Evolutionary conservation across 2,329 filamentous ascomycete genomes (phyloP), one percentile per base, ranked within the genome.

Genomic region (Ophiostoma populinum): DNA sequence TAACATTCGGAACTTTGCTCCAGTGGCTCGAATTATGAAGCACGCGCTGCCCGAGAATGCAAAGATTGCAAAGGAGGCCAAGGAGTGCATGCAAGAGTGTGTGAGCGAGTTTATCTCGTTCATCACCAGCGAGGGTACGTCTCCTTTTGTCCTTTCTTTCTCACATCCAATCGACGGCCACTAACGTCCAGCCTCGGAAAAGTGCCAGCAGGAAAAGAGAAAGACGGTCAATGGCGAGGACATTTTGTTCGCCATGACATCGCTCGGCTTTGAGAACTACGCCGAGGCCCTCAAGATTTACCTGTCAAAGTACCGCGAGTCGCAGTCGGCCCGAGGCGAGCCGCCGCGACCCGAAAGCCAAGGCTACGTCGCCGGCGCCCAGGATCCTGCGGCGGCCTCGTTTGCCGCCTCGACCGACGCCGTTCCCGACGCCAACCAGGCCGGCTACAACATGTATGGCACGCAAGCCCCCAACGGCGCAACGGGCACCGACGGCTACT

Each of bases 71-170:
- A 98, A 98, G 55, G 90, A 98, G 55, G 90, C 90, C 37, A 98
- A 98, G 58, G 90, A 98, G 56, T 98, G 90, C 61, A 95, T 98
- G 90, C 90, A 98, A 58, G 90, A 98, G 58, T 98, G 90, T 53
- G 90, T 98, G 40, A 94, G 86, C 74, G 90, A 98, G 61, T 98
- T 98, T 58, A 98, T 98, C 63, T 93, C 83, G 6, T 98, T 98
- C 66, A 95, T 98, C 54, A 98, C 90, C 24, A 95, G 87, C 56
- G 90, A 98, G 69, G 90, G 90, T 93, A 57, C 53, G 79, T 34
- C 35, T 22, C 12, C 12, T 6, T 15, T 18, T n/a, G n/a, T n/a
- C n/a, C 12, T 13, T 11, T 25, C 7, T 20, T 20, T 7, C 21
- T 10, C 12, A 3, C 22, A 9, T 19, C 16, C 10, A 22, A n/a